Evolutionary conservation across 2,329 filamentous ascomycete genomes (phyloP).

Genomic region (Talaromyces sp.): DNA sequence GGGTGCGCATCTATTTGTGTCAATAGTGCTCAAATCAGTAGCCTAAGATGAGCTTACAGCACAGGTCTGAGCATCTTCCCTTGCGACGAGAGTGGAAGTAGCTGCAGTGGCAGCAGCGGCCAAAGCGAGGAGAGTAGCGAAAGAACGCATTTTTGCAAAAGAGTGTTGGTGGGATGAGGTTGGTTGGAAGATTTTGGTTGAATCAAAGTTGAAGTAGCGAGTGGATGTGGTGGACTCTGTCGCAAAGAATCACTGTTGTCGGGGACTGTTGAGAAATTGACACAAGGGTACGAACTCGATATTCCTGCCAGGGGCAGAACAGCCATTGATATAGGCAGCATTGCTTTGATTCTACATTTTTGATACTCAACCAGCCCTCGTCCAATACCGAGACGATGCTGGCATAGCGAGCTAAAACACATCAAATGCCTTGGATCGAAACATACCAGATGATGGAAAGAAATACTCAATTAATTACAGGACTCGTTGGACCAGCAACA

Average conservation of each 20-base stretch:
- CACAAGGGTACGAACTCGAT: no score
- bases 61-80: slow-evolving; percentile 11
- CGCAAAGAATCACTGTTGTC: slow-evolving; percentile 1
- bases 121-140: slow-evolving; percentile 13
- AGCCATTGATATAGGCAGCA: background rate
- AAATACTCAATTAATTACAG: background rate
- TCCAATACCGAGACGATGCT: slow-evolving; percentile 1
- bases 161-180: background rate
- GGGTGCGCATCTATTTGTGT: slow-evolving; percentile 12
- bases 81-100: slow-evolving; percentile 6
- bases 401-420: background rate
- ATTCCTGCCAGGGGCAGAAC: background rate
- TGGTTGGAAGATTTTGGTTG: background rate
- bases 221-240: background rate
- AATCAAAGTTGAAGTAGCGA: background rate
- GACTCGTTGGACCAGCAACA: slow-evolving; percentile 10
- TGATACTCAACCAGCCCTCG: background rate
- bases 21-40: background rate
- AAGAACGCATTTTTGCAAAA: slow-evolving; percentile 14
- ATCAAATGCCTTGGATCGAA: background rate
- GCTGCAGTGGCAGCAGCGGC: slow-evolving; percentile 13
- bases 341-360: background rate
- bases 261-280: background rate
- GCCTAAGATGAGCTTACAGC: background rate
- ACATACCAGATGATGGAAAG: slow-evolving; percentile 8